Conservation (phyloP, 768 basidiomycete species). For the Tubosaeta brunneosetosa region DNA sequence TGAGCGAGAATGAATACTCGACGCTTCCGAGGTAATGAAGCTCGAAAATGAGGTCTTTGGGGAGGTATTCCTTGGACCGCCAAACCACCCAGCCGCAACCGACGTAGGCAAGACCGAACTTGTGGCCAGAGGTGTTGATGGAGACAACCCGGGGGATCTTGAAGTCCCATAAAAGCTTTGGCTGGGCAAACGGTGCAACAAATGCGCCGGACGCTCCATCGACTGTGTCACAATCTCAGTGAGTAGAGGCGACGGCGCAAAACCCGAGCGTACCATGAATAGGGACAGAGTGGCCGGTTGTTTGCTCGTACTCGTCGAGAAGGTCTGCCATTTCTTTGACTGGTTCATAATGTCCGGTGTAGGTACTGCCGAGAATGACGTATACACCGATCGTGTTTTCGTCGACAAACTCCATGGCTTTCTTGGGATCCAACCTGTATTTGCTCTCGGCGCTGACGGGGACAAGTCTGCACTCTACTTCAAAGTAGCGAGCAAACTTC, state of each 20-base stretch:
- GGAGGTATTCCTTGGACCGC: conserved; percentile 51
- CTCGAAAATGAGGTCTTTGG: conserved; percentile 68
- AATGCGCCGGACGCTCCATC: conserved; percentile 63
- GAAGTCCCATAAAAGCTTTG: conserved; percentile 58
- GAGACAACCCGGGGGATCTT: conserved; percentile 53
- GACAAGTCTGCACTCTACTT: conserved; percentile 61
- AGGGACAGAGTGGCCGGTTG: conserved; percentile 41
- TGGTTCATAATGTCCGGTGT: conserved; percentile 64
- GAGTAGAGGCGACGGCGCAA: conserved; percentile 22
- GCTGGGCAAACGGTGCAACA: conserved; percentile 55
- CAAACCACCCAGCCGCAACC: conserved; percentile 66
- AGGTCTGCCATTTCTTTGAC: conserved; percentile 82
- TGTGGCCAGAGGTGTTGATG: conserved; percentile 60
- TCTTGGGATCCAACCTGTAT: conserved; percentile 71
- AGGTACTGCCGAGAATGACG: conserved; percentile 54
- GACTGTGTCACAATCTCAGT: conserved; percentile 26
- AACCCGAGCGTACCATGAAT: conserved; percentile 31
- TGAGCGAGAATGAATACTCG: conserved; percentile 74
- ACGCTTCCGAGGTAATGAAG: conserved; percentile 47
- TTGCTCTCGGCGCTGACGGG: conserved; percentile 64
- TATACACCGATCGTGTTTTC: conserved; percentile 72
- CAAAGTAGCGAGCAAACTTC: conserved; percentile 66
- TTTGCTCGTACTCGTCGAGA: conserved; percentile 51
- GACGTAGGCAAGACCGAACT: conserved; percentile 53
- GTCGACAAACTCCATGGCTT: conserved; percentile 60